These are phyloP conservation scores for Xylaria acuta DNA, from an alignment of 495 filamentous ascomycete species.

Conservation along the genomic window DNA sequence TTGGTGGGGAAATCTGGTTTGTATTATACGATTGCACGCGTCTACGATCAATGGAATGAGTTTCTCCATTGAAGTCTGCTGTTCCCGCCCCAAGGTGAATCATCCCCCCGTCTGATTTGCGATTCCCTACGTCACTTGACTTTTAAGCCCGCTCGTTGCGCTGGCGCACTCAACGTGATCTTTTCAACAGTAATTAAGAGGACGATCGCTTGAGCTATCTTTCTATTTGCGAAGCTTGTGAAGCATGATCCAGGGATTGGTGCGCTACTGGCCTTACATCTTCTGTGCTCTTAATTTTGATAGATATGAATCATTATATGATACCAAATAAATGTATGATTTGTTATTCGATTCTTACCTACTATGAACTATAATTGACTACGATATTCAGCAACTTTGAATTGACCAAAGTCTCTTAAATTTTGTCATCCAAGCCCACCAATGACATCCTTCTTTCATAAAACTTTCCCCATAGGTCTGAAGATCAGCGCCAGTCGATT, in stretches of 20 bases:
- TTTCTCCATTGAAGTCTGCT: conserved; percentile 7
- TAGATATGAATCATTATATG: background rate
- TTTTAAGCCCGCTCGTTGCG: background rate
- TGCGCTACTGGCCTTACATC: background rate
- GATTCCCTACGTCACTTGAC: background rate
- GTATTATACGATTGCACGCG: conserved; percentile 21
- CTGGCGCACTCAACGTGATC: background rate
- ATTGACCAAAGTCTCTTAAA: too few relatives aligned
- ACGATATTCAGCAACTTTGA: too few relatives aligned
- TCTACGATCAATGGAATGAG: conserved; percentile 11
- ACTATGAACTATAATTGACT: too few relatives aligned
- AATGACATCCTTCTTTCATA: too few relatives aligned
- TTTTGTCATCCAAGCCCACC: too few relatives aligned
- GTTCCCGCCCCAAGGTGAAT: conserved; percentile 1
- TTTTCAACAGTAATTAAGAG: background rate
- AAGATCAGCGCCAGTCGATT: too few relatives aligned
- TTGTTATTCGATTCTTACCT: background rate
- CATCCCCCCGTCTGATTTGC: background rate
- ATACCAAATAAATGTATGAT: background rate
- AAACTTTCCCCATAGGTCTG: too few relatives aligned
- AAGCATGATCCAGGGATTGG: background rate
- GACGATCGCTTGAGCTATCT: background rate
- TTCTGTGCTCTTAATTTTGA: background rate
- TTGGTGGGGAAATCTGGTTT: conserved; percentile 7
- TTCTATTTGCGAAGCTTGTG: background rate